These are phyloP conservation scores for Hibiscus mutabilis DNA, from an alignment of 345 rosid species.

Conservation along the genomic window DNA sequence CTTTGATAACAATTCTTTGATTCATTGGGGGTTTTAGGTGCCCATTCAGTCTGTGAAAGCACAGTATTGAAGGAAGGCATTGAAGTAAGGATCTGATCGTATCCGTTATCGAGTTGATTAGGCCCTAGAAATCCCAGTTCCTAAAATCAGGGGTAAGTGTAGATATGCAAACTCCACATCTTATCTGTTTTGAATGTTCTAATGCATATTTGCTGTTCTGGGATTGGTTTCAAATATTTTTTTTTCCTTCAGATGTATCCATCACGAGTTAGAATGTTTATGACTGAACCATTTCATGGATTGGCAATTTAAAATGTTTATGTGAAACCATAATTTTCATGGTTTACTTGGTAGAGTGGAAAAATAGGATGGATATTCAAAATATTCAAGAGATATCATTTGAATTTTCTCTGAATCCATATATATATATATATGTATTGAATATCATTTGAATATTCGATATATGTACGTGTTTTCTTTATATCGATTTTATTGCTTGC, in stretches of 20 bases:
- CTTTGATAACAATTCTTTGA: neutral
- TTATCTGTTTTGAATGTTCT: neutral
- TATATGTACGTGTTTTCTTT: neutral
- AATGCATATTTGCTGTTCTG: neutral
- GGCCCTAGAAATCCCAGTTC: neutral
- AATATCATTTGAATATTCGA: too few relatives aligned
- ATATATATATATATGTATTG: neutral
- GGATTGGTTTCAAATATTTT: neutral
- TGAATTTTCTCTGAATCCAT: neutral
- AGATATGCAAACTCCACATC: neutral
- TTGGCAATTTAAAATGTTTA: neutral
- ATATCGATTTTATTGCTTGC: neutral
- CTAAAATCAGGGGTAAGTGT: neutral
- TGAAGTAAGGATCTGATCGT: constrained; percentile 60
- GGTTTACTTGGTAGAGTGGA: neutral
- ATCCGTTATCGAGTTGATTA: neutral
- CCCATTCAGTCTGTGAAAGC: constrained; percentile 71
- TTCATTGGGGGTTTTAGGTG: constrained; percentile 46
- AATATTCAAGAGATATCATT: neutral
- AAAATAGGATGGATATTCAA: neutral
- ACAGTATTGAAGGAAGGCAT: constrained; percentile 56
- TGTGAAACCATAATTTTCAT: neutral
- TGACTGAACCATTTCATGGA: neutral
- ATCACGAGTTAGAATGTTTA: neutral
- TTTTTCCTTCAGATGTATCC: neutral